Conservation (phyloP, 1,284 basidiomycete species). For the Cryptococcus hybrid region DNA sequence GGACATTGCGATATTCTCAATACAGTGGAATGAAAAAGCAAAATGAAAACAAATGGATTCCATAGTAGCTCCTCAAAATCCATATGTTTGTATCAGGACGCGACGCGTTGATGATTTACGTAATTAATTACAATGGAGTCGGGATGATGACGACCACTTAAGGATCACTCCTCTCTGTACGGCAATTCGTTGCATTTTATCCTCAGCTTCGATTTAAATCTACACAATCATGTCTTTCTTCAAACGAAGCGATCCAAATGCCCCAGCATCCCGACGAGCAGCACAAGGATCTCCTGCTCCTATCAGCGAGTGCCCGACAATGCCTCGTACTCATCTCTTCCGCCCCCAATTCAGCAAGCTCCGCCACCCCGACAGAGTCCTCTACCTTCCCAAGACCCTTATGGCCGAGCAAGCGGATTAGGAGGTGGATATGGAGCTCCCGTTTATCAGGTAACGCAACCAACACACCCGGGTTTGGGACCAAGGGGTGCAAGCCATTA, state of each 20-base stretch:
- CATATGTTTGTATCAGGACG: neutral
- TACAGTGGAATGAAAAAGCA: neutral
- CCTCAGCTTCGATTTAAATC: too few species aligned
- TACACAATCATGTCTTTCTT: constrained; percentile 46
- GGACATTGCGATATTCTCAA: neutral
- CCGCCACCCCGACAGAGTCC: constrained; percentile 23
- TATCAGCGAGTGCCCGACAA: constrained; percentile 45
- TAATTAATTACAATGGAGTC: neutral
- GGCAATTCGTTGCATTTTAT: too few species aligned
- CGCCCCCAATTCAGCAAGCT: neutral
- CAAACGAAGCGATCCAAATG: constrained; percentile 43
- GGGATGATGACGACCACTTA: too few species aligned
- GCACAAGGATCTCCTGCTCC: constrained; percentile 11
- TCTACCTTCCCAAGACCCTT: constrained; percentile 17
- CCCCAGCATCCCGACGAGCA: constrained; percentile 35
- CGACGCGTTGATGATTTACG: neutral
- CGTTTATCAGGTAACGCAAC: neutral
- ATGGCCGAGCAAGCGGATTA: constrained; percentile 4
- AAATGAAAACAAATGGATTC: neutral
- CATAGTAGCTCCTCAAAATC: neutral
- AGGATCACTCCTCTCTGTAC: too few species aligned
- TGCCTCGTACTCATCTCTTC: constrained; percentile 18
- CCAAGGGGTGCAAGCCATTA: constrained; percentile 12
- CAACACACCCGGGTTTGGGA: constrained; percentile 4
- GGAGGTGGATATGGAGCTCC: constrained; percentile 8